Evolutionary conservation across 768 basidiomycete species (phyloP).

Genomic region (Termitomyces sp.): DNA sequence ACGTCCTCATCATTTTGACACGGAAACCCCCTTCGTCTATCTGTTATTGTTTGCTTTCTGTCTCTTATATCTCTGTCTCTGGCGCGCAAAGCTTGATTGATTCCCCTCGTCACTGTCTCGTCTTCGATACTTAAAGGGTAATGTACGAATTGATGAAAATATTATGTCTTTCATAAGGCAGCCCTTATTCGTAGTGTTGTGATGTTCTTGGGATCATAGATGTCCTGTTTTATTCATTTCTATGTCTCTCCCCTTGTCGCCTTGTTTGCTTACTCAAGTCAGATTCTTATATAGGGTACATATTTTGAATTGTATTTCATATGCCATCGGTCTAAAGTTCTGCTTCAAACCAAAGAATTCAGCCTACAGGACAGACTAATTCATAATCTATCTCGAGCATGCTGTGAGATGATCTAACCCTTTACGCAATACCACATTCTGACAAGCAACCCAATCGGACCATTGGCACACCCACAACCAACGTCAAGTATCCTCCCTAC

Average conservation of each 20-base stretch:
- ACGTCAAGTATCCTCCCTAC: no score
- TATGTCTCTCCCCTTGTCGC: not conserved
- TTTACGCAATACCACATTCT: no score
- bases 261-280: no score
- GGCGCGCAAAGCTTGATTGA: not conserved
- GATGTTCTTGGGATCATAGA: not conserved
- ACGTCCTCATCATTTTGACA: not conserved
- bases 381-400: no score
- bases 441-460: no score
- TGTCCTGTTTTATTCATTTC: not conserved
- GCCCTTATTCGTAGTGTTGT: not conserved
- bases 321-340: no score
- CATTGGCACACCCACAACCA: no score
- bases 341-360: no score
- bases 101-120: not conserved
- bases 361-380: no score
- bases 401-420: no score
- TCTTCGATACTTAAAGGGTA: constrained; percentile 18
- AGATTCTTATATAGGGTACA: not conserved
- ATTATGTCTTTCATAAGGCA: not conserved
- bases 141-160: constrained; percentile 23
- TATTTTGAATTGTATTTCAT: no score
- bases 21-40: not conserved
- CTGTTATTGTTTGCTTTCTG: not conserved
- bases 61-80: not conserved